Conservation (phyloP, 257 asterid genomes). For the Oldenlandia corymbosa region DNA sequence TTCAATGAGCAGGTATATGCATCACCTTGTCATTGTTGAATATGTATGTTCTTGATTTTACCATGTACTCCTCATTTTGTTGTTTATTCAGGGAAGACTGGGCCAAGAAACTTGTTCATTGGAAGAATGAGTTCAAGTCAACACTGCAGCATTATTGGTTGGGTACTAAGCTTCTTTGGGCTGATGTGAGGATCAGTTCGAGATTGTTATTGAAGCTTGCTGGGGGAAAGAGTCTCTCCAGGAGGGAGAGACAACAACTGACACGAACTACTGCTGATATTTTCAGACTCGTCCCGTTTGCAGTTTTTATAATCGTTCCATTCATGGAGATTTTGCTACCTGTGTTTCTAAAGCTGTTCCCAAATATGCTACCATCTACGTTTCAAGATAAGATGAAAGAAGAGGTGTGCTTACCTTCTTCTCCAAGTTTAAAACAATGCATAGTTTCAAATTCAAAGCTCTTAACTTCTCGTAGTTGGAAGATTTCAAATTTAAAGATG, state of each 20-base stretch:
- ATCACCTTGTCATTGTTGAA: slow-evolving; percentile 1
- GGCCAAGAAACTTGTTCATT: slow-evolving; percentile 70
- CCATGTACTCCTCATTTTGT: background rate
- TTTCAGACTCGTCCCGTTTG: slow-evolving; percentile 88
- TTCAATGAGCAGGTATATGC: slow-evolving; percentile 69
- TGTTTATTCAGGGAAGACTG: slow-evolving; percentile 65
- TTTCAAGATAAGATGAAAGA: slow-evolving; percentile 97
- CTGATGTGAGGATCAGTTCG: slow-evolving; percentile 82
- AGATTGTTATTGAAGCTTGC: slow-evolving; percentile 76
- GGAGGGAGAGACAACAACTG: slow-evolving; percentile 91
- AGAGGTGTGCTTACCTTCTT: slow-evolving; percentile 38
- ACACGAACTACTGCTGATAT: slow-evolving; percentile 93
- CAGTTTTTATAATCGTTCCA: slow-evolving; percentile 80
- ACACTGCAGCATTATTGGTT: slow-evolving; percentile 87
- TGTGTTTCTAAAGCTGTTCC: slow-evolving; percentile 75
- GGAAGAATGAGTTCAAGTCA: slow-evolving; percentile 73
- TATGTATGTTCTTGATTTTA: background rate
- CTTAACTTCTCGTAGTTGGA: background rate
- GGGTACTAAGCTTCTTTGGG: slow-evolving; percentile 90
- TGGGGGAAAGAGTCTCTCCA: slow-evolving; percentile 74
- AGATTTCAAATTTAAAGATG: background rate
- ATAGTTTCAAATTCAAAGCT: background rate
- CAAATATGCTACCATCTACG: slow-evolving; percentile 89
- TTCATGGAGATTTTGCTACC: slow-evolving; percentile 92
- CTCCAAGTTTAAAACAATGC: background rate